Evolutionary conservation across 202 grass and related monocot species (phyloP).

Genomic region (Tripidium arundinaceum): DNA sequence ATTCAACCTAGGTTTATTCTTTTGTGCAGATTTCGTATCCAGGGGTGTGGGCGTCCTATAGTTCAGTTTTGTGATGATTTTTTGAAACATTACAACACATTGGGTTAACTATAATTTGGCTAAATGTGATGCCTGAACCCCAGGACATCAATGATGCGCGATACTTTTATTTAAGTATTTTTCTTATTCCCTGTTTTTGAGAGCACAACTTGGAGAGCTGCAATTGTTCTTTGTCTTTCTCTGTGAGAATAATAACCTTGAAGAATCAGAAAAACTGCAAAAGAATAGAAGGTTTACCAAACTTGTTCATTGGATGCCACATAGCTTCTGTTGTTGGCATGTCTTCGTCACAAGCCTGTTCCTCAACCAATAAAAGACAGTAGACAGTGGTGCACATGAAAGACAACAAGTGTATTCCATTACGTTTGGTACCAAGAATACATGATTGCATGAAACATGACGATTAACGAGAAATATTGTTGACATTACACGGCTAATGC

Average conservation of each 20-base stretch:
- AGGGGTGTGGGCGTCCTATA: not conserved
- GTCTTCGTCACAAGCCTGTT: conserved; percentile 34
- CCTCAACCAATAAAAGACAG: conserved; percentile 37
- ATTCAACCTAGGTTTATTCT: conserved; percentile 16
- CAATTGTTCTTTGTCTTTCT: conserved; percentile 31
- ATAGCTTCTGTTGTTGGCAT: conserved; percentile 42
- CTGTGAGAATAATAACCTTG: conserved; percentile 33
- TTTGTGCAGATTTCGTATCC: not conserved
- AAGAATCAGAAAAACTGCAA: conserved; percentile 37
- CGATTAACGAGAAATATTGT: not conserved
- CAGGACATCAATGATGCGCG: not conserved
- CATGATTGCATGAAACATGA: not conserved
- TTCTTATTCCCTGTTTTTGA: not conserved
- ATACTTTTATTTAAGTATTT: conserved; percentile 15
- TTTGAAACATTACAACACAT: not conserved
- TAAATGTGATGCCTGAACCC: not conserved
- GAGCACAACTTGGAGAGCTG: not conserved
- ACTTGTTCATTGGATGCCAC: conserved; percentile 26
- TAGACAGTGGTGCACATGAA: not conserved
- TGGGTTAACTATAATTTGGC: not conserved
- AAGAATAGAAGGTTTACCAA: conserved; percentile 45
- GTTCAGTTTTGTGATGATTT: not conserved
- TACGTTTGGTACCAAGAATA: conserved; percentile 7
- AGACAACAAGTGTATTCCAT: not conserved
- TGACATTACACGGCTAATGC: conserved; percentile 4